Evolutionary conservation across 345 rosid genomes (phyloP).

Genomic region (Psidium guajava): DNA sequence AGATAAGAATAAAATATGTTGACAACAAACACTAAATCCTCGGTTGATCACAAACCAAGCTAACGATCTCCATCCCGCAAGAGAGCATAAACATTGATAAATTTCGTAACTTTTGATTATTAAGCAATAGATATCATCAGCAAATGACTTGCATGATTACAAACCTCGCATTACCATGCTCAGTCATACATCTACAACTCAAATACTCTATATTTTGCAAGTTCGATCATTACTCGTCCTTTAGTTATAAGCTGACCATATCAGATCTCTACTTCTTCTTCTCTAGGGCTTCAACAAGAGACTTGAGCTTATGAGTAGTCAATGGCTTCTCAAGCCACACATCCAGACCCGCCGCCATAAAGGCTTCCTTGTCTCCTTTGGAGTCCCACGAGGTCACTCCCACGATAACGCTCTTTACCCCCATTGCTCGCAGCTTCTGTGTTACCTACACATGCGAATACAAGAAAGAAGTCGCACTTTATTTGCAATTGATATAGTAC

Average conservation of each 20-base stretch:
- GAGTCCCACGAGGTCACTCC: constrained; percentile 10
- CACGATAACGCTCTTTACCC: constrained; percentile 14
- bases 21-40: not conserved
- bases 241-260: not conserved
- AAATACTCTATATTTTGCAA: not conserved
- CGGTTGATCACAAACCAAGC: not conserved
- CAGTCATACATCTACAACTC: not conserved
- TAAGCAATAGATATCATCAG: not conserved
- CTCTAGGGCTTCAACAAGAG: not conserved
- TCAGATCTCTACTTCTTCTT: not conserved
- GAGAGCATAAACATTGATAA: not conserved
- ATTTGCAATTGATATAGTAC: not conserved
- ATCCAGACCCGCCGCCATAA: constrained; percentile 17
- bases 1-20: not conserved
- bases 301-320: not conserved
- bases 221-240: not conserved
- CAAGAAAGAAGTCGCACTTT: not conserved
- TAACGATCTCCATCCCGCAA: not conserved
- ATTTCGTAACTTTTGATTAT: not conserved
- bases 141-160: not conserved
- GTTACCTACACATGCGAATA: constrained; percentile 7
- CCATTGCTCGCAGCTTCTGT: constrained; percentile 14
- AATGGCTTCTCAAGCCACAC: constrained; percentile 18
- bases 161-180: not conserved
- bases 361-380: not conserved